Evolutionary conservation across 1,284 basidiomycete genomes (phyloP).

Genomic region (Cryptococcus hybrid): DNA sequence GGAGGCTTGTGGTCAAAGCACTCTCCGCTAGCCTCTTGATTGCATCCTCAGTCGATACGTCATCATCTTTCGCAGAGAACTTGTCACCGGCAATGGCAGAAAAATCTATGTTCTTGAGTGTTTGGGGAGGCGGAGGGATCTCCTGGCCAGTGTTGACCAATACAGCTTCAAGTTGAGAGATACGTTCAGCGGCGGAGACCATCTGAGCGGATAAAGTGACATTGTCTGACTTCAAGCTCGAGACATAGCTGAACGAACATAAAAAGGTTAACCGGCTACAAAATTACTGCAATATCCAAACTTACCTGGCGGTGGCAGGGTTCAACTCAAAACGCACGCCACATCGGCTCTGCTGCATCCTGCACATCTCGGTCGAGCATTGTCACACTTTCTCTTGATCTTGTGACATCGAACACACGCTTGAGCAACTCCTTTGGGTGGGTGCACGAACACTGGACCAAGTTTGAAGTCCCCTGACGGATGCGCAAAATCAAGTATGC

Average conservation of each 20-base stretch:
- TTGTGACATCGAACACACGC: slow-evolving; percentile 44
- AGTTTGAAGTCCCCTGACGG: slow-evolving; percentile 28
- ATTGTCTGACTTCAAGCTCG: slow-evolving; percentile 31
- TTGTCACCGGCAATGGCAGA: background rate
- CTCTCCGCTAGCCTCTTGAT: background rate
- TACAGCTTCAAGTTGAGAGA: slow-evolving; percentile 30
- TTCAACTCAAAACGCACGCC: slow-evolving; percentile 41
- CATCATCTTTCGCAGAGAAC: too few species aligned
- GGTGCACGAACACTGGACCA: slow-evolving; percentile 41
- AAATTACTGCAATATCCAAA: background rate
- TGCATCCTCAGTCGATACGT: too few species aligned
- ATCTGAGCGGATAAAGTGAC: slow-evolving; percentile 23
- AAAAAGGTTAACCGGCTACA: too few species aligned
- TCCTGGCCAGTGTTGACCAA: slow-evolving; percentile 10
- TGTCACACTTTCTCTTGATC: slow-evolving; percentile 46
- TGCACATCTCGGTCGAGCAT: slow-evolving; percentile 35
- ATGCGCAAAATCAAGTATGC: slow-evolving; percentile 32
- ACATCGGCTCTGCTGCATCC: slow-evolving; percentile 41
- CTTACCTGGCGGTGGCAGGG: slow-evolving; percentile 39
- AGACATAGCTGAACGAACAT: slow-evolving; percentile 23
- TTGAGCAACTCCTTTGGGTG: slow-evolving; percentile 36
- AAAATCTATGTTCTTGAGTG: background rate
- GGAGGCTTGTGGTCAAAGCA: background rate
- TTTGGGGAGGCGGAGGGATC: slow-evolving; percentile 8
- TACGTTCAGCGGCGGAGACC: slow-evolving; percentile 26